A percentile compares a stretch with the other conserved stretches of the same genome.
These are phyloP conservation scores for Ogataea haglerorum DNA, from an alignment of 805 yeast species.

Conservation along the genomic window DNA sequence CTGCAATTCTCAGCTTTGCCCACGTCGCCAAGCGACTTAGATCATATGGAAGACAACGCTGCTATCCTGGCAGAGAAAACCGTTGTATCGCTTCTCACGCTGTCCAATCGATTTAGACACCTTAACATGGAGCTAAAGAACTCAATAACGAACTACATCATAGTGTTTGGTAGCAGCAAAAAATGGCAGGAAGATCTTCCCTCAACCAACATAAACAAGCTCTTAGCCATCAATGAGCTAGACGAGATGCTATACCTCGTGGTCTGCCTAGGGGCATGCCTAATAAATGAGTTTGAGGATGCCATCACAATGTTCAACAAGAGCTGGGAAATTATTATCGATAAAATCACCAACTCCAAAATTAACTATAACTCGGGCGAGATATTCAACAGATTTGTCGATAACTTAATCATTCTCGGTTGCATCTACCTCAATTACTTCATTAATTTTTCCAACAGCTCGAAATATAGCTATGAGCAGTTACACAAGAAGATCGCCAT, in stretches of 20 bases:
- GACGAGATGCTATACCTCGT: constrained; percentile 43
- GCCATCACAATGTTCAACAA: constrained; percentile 40
- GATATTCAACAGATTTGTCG: constrained; percentile 37
- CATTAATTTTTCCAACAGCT: constrained; percentile 26
- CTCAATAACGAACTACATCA: constrained; percentile 26
- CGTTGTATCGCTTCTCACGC: constrained; percentile 32
- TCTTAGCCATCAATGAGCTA: constrained; percentile 27
- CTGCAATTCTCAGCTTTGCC: constrained; percentile 4
- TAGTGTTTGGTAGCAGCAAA: constrained; percentile 21
- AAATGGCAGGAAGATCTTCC: constrained; percentile 21
- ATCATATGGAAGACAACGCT: constrained; percentile 10
- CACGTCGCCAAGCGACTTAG: constrained; percentile 1
- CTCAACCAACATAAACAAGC: constrained; percentile 19
- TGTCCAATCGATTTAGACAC: constrained; percentile 31
- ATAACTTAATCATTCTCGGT: constrained; percentile 43
- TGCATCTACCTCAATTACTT: constrained; percentile 41
- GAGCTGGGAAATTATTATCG: constrained; percentile 40
- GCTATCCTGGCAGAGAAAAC: constrained; percentile 24
- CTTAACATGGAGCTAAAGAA: constrained; percentile 21
- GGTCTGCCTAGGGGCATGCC: constrained; percentile 44
- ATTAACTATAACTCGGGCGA: constrained; percentile 32
- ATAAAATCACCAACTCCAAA: constrained; percentile 26
- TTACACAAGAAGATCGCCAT: constrained; percentile 23
- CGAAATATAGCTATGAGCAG: constrained; percentile 9
- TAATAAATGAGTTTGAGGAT: constrained; percentile 32